These are phyloP conservation scores for Saccharomycopsis babjevae DNA, from an alignment of 805 yeast species.

Conservation along the genomic window DNA sequence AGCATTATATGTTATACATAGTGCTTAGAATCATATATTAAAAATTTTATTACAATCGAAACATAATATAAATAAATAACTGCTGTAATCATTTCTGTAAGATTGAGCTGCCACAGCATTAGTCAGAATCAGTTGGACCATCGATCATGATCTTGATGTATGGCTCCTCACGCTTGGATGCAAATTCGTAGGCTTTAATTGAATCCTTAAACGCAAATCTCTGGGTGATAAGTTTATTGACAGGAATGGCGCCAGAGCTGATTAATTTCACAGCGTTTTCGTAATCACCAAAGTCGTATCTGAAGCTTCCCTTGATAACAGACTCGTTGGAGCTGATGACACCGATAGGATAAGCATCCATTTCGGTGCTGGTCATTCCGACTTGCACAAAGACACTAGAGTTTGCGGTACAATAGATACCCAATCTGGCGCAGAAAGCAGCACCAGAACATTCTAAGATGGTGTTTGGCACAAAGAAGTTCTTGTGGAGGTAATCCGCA, in stretches of 20 bases:
- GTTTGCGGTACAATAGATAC: constrained; percentile 47
- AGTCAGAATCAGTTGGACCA: constrained; percentile 42
- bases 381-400: constrained; percentile 78
- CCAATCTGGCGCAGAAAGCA: constrained; percentile 61
- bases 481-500: constrained; percentile 12
- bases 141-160: constrained; percentile 68
- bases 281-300: constrained; percentile 75
- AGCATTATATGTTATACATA: too few species aligned
- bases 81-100: too few species aligned
- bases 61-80: too few species aligned
- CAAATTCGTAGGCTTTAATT: constrained; percentile 57
- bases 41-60: too few species aligned
- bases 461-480: constrained; percentile 33
- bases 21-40: too few species aligned
- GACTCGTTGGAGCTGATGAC: constrained; percentile 60
- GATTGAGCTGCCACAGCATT: background rate
- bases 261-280: constrained; percentile 58
- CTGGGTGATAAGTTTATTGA: constrained; percentile 63
- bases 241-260: constrained; percentile 52
- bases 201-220: constrained; percentile 65
- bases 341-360: constrained; percentile 61
- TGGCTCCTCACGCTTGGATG: constrained; percentile 41
- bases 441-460: constrained; percentile 87
- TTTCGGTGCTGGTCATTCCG: constrained; percentile 67
- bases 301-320: constrained; percentile 62